Conservation (phyloP, 1,284 basidiomycete genomes). For the Puccinia coronata region DNA sequence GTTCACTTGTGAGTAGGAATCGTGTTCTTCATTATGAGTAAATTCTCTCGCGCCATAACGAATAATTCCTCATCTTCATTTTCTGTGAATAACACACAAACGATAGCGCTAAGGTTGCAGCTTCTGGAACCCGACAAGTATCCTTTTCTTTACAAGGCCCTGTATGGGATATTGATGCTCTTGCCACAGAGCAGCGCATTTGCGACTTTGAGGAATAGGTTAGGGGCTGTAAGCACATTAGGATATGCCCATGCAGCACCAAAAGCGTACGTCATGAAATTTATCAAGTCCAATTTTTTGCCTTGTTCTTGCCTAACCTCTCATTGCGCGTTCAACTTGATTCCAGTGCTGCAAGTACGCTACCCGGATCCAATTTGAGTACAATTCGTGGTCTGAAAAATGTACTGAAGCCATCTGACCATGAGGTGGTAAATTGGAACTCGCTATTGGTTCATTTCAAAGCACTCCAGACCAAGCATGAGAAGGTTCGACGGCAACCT, state of each 20-base stretch:
- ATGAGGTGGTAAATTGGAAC: slow-evolving; percentile 37
- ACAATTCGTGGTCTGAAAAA: slow-evolving; percentile 32
- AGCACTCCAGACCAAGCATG: slow-evolving; percentile 46
- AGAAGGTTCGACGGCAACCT: slow-evolving; percentile 41
- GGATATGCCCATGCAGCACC: slow-evolving; percentile 87
- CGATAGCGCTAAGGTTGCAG: slow-evolving; percentile 88
- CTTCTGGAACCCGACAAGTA: slow-evolving; percentile 94
- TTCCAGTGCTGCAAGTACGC: slow-evolving; percentile 2
- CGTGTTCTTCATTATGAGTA: background rate
- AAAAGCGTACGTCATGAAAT: slow-evolving; percentile 66
- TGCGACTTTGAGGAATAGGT: slow-evolving; percentile 85
- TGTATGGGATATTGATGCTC: slow-evolving; percentile 96
- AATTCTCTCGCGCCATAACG: background rate
- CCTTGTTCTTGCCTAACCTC: background rate
- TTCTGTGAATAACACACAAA: background rate
- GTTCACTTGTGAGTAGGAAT: slow-evolving; percentile 77
- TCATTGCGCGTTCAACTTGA: background rate
- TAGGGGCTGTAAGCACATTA: slow-evolving; percentile 91
- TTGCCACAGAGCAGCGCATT: slow-evolving; percentile 96
- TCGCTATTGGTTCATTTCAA: slow-evolving; percentile 39
- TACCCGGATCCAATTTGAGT: slow-evolving; percentile 16
- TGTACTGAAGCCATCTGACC: slow-evolving; percentile 18
- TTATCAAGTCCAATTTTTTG: background rate
- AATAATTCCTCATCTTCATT: slow-evolving; percentile 6
- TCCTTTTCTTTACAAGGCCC: slow-evolving; percentile 93